phyloP scores from a whole-genome alignment of 169 alveolate genomes.

The Plasmodium ovale region DNA sequence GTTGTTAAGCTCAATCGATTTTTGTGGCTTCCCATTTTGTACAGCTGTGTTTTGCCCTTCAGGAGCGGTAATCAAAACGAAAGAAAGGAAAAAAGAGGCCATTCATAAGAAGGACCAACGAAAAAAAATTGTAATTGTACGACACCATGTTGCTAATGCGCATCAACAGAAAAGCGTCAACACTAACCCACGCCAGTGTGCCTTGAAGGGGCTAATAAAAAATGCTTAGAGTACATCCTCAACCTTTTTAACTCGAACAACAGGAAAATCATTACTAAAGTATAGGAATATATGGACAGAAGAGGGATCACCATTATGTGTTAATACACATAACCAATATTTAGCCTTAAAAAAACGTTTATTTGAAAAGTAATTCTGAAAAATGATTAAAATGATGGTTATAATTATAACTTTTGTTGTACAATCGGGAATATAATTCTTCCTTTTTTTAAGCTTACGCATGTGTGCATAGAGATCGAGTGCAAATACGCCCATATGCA shows the following conservation, averaged over 20 bases:
- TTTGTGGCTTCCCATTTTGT: constrained; percentile 77
- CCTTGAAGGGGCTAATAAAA: not conserved
- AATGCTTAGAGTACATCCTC: not conserved
- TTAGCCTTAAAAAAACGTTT: constrained; percentile 40
- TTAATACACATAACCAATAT: constrained; percentile 53
- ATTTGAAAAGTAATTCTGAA: constrained; percentile 29
- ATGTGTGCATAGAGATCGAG: too few relatives aligned
- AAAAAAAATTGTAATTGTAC: too few relatives aligned
- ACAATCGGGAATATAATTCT: not conserved
- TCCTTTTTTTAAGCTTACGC: not conserved
- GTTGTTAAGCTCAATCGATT: constrained; percentile 77
- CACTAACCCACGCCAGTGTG: too few relatives aligned
- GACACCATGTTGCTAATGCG: too few relatives aligned
- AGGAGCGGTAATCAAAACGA: constrained; percentile 70
- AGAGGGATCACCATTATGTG: constrained; percentile 74
- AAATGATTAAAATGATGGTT: not conserved
- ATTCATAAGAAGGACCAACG: too few relatives aligned
- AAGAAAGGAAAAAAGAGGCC: not conserved
- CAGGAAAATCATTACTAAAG: constrained; percentile 45
- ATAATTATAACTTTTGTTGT: not conserved
- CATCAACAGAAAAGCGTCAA: too few relatives aligned
- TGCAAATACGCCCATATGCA: not conserved
- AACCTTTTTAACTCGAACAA: not conserved
- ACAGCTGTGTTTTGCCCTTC: constrained; percentile 75
- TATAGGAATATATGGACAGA: constrained; percentile 75